Percentiles rank a stretch among this genome's conserved stretches.
Evolutionary conservation across 1,139 yeast genomes (phyloP).

Genomic region (Lodderomyces parapsilosis): DNA sequence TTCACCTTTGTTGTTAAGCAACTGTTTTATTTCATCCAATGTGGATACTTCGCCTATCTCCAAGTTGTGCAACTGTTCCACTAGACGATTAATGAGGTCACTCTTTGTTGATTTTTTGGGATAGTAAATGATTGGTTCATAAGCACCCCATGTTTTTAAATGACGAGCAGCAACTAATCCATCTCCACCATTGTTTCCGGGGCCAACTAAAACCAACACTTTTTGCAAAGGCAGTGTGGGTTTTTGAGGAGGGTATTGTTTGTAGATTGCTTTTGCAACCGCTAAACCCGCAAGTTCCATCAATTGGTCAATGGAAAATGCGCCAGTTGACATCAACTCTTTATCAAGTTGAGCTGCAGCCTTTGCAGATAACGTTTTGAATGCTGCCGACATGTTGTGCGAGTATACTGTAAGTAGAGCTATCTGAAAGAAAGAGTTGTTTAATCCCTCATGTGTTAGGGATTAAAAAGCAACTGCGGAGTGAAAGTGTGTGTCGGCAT

Average conservation of each 20-base stretch:
- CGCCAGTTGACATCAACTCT: conserved; percentile 82
- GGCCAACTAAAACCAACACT: conserved; percentile 80
- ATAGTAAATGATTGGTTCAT: conserved; percentile 66
- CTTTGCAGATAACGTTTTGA: conserved; percentile 54
- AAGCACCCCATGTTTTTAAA: conserved; percentile 70
- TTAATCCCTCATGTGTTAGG: too few relatives aligned
- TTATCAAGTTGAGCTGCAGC: conserved; percentile 78
- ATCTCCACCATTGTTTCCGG: conserved; percentile 97
- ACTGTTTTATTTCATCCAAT: conserved; percentile 33
- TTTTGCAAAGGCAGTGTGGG: conserved; percentile 18
- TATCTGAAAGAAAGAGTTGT: too few relatives aligned
- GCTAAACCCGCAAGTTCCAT: conserved; percentile 97
- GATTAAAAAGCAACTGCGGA: too few relatives aligned
- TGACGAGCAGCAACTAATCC: conserved; percentile 96
- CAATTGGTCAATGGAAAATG: conserved; percentile 87
- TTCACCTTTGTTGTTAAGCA: conserved; percentile 18
- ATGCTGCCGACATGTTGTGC: conserved; percentile 8
- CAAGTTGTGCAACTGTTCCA: conserved; percentile 60
- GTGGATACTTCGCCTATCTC: conserved; percentile 44
- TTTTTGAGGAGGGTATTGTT: conserved; percentile 50
- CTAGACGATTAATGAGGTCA: conserved; percentile 44
- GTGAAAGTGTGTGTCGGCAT: not conserved
- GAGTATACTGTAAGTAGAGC: too few relatives aligned
- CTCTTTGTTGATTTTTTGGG: conserved; percentile 56
- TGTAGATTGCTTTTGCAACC: conserved; percentile 83